A percentile compares a stretch with the other conserved stretches of the same genome.
phyloP scores from a whole-genome alignment of 257 asterid species.

The Oldenlandia corymbosa region DNA sequence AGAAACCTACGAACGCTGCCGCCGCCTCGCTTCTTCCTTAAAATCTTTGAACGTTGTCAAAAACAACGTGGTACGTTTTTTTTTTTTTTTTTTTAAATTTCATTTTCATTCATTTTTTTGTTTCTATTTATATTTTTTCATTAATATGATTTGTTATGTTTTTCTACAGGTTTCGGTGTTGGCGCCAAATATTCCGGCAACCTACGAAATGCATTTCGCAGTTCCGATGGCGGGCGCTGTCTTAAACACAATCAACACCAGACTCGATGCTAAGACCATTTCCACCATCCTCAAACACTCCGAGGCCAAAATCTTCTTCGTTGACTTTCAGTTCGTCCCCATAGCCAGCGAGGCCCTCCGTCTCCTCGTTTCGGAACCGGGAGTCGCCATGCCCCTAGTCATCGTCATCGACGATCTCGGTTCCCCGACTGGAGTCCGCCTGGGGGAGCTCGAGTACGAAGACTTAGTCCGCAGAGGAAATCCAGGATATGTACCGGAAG shows the following conservation, averaged over 20 bases:
- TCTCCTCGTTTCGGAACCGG: slow-evolving; percentile 18
- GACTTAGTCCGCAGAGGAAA: slow-evolving; percentile 36
- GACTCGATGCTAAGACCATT: slow-evolving; percentile 55
- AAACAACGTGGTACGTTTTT: slow-evolving; percentile 56
- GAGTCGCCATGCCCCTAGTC: slow-evolving; percentile 36
- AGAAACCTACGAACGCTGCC: slow-evolving; percentile 59
- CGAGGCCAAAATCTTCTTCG: slow-evolving; percentile 57
- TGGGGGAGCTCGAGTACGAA: slow-evolving; percentile 66
- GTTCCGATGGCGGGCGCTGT: slow-evolving; percentile 98
- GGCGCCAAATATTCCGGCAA: slow-evolving; percentile 87
- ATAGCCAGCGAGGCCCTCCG: slow-evolving; percentile 50
- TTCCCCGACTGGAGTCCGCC: slow-evolving; percentile 44
- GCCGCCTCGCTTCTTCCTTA: slow-evolving; percentile 78
- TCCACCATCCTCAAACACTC: slow-evolving; percentile 69
- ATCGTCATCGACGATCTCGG: slow-evolving; percentile 61
- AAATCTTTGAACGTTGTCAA: slow-evolving; percentile 39
- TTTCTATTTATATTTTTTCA: too few species aligned
- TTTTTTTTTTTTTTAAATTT: slow-evolving; percentile 3
- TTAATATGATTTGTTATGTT: too few species aligned
- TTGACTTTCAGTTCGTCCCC: slow-evolving; percentile 47
- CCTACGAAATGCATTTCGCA: slow-evolving; percentile 84
- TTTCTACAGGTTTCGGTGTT: slow-evolving; percentile 58
- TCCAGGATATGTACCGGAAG: slow-evolving; percentile 30
- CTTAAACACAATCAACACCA: slow-evolving; percentile 66
- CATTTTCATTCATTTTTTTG: slow-evolving; percentile 40